These are phyloP conservation scores for Alisma plantagoaquatica DNA, from an alignment of 106 monocot genomes.

Conservation along the genomic window DNA sequence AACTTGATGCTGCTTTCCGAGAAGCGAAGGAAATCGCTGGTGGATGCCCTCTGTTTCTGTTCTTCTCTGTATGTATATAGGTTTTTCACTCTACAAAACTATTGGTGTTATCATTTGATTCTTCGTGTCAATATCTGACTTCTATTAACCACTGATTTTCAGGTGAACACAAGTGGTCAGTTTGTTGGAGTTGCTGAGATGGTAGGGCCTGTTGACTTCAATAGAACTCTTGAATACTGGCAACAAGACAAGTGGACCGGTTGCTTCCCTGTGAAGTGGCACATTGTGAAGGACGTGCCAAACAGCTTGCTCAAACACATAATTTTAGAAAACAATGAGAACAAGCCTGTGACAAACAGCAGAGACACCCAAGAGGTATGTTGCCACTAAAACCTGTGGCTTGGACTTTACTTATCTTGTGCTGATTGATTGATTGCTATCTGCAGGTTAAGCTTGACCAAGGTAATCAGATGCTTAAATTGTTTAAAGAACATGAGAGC, in stretches of 20 bases:
- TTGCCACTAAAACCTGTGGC: too few relatives aligned
- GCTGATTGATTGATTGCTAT: background rate
- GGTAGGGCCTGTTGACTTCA: constrained; percentile 81
- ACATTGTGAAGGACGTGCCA: constrained; percentile 91
- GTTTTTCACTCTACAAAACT: background rate
- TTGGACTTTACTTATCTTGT: background rate
- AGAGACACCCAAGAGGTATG: constrained; percentile 90
- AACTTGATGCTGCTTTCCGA: constrained; percentile 66
- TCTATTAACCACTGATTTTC: constrained; percentile 1
- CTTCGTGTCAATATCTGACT: background rate
- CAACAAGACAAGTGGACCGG: constrained; percentile 96
- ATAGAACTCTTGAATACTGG: constrained; percentile 84
- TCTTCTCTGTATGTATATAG: constrained; percentile 62
- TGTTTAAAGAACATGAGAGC: constrained; percentile 56
- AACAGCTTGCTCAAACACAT: constrained; percentile 70
- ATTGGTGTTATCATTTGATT: background rate
- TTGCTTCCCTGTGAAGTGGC: constrained; percentile 87
- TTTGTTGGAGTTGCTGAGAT: constrained; percentile 97
- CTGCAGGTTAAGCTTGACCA: constrained; percentile 54
- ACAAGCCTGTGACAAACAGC: constrained; percentile 92
- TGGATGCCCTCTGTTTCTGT: constrained; percentile 68
- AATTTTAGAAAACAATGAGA: constrained; percentile 83
- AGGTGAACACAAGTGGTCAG: constrained; percentile 91
- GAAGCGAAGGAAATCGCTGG: constrained; percentile 46
- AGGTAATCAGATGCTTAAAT: constrained; percentile 53